phyloP scores from a whole-genome alignment of 176 grass and related monocot species.

The Elymus sibiricus region DNA sequence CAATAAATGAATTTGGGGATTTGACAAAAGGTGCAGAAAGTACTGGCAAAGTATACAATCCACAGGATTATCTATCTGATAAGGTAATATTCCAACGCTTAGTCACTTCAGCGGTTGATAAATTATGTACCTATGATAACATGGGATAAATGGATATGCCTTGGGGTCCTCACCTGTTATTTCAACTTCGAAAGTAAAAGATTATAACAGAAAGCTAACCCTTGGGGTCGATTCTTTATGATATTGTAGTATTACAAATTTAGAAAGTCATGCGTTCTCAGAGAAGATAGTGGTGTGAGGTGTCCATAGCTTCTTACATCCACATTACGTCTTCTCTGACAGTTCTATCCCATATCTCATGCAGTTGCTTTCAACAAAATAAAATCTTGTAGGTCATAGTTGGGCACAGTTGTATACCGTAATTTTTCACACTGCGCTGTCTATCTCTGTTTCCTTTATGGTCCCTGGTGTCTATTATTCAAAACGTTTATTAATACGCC shows the following conservation, averaged over 20 bases:
- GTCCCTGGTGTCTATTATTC: not conserved
- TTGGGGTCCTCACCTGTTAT: not conserved
- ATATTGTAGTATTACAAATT: not conserved
- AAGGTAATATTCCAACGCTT: constrained; percentile 44
- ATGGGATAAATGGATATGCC: not conserved
- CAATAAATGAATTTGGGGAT: constrained; percentile 94
- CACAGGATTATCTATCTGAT: constrained; percentile 40
- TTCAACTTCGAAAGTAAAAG: not conserved
- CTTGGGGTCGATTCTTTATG: not conserved
- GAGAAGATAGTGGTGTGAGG: not conserved
- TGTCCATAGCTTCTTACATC: not conserved
- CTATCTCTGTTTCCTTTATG: not conserved
- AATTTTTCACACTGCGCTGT: not conserved
- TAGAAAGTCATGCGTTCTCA: not conserved
- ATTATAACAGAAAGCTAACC: not conserved
- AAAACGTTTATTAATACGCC: not conserved
- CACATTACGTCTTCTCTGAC: not conserved
- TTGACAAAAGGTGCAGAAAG: constrained; percentile 84
- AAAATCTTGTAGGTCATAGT: not conserved
- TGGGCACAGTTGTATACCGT: not conserved
- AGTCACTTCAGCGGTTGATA: not conserved
- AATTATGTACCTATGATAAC: not conserved
- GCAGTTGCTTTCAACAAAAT: not conserved
- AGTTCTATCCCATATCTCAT: not conserved
- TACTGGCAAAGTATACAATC: constrained; percentile 80